Evolutionary conservation across 176 grass and related monocot species (phyloP), one percentile per base, ranked within the genome.

Genomic region (Musa acuminata): DNA sequence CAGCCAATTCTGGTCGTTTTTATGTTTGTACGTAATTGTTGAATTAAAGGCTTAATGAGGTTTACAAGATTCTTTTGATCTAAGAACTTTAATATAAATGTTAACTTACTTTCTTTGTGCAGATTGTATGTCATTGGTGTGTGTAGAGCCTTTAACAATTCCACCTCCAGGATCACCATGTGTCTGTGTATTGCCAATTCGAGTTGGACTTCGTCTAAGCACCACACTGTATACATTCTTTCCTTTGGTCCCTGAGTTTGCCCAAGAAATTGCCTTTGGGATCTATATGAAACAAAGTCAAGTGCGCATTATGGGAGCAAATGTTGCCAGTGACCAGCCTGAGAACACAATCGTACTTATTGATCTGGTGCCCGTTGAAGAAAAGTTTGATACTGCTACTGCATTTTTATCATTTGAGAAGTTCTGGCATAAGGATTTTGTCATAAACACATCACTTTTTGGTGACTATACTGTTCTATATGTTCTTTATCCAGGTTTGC

Each of bases 301-400:
- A 79, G 91, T 99, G 55, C 88, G 96, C 62, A 85, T 99, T 69
- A 95, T 99, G 88, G 96, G 96, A 24, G 96, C 96, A 75, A 99
- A 94, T 87, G 91, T 91, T 27, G 96, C 90, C 59, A 65, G 78
- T 67, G 88, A 99, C 57, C 86, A 91, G 74, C 72, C 88, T 74
- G 91, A 87, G 74, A 91, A 94, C 76, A 94, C 96, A 52, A 77
- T 87, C 16, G 87, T 99, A 75, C 88, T 95, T 80, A 72, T 95
- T 51, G 78, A 99, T 83, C 84, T 99, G 64, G 88, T 99, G 60
- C 96, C 91, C 14, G 69, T 86, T 85, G 77, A 89, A 77, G 78
- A 83, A 65, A 92, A 79, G 65, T 99, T 99, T 54, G 83, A 94
- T 55, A 86, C 86, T 77, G 67, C 64, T 50, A 91, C 86, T 67